phyloP scores from a whole-genome alignment of 805 yeast species.

The Maudiozyma turicensis region DNA sequence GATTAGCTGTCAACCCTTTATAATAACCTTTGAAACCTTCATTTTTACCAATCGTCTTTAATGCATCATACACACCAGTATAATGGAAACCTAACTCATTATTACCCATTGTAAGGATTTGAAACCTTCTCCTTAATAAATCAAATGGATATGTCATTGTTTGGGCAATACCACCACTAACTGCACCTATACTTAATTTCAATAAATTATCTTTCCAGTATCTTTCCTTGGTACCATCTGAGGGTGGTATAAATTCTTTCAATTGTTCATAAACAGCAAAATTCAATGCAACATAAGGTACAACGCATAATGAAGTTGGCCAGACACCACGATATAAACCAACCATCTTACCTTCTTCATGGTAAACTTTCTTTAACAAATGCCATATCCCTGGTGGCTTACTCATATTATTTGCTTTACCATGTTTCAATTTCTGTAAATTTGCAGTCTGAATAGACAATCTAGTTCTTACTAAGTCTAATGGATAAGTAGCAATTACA shows the following conservation, averaged over 20 bases:
- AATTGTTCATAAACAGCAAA: conserved; percentile 82
- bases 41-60: conserved; percentile 51
- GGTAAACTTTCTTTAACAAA: conserved; percentile 49
- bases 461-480: conserved; percentile 85
- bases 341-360: conserved; percentile 67
- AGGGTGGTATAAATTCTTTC: conserved; percentile 43
- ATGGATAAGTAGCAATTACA: conserved; percentile 79
- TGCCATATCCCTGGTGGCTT: conserved; percentile 65
- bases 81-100: conserved; percentile 74
- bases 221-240: conserved; percentile 9
- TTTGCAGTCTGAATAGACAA: conserved; percentile 83
- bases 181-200: conserved; percentile 70
- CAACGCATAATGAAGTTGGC: conserved; percentile 92
- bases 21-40: conserved; percentile 78
- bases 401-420: conserved; percentile 28
- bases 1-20: conserved; percentile 74
- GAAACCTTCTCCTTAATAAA: conserved; percentile 78
- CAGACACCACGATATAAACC: conserved; percentile 78
- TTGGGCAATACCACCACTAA: conserved; percentile 84
- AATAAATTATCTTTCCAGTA: conserved; percentile 33
- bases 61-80: conserved; percentile 64
- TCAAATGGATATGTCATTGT: conserved; percentile 88
- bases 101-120: conserved; percentile 71
- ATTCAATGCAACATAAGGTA: conserved; percentile 90
- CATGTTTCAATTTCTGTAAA: conserved; percentile 33